Conservation (phyloP, 306 rosid species). For the Ziziphus jujuba region DNA sequence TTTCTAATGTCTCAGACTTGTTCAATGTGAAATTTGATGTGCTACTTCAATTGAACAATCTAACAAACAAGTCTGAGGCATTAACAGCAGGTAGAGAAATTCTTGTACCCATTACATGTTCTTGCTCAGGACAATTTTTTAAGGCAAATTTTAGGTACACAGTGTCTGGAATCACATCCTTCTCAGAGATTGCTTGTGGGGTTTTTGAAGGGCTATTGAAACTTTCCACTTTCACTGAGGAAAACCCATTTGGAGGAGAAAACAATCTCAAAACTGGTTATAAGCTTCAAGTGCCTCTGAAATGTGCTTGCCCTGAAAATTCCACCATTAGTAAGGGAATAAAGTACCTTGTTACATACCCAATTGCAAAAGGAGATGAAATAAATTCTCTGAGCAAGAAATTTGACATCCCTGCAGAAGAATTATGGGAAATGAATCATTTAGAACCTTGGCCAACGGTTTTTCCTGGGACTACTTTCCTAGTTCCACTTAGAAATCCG, state of each 20-base stretch:
- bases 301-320: conserved; percentile 57
- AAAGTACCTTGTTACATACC: conserved; percentile 62
- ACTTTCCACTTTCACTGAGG: conserved; percentile 30
- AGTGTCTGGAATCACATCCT: conserved; percentile 28
- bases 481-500: conserved; percentile 40
- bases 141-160: conserved; percentile 38
- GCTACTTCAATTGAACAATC: conserved; percentile 39
- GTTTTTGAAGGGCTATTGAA: conserved; percentile 63
- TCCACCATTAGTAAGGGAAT: conserved; percentile 20
- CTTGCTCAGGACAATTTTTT: conserved; percentile 48
- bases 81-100: conserved; percentile 55
- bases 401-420: conserved; percentile 42
- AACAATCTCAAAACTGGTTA: conserved; percentile 25
- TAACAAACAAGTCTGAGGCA: conserved; percentile 28
- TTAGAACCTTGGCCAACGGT: conserved; percentile 24
- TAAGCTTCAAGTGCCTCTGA: conserved; percentile 46
- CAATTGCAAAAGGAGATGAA: conserved; percentile 38
- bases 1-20: conserved; percentile 41
- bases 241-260: conserved; percentile 29
- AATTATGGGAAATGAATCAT: conserved; percentile 36
- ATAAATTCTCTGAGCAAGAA: conserved; percentile 19
- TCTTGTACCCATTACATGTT: conserved; percentile 50
- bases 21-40: conserved; percentile 25
- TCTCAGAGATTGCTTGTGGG: conserved; percentile 46
- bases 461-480: conserved; percentile 41